A percentile compares a stretch with the other conserved stretches of the same genome.
These are phyloP conservation scores for Viridothelium virens DNA, from an alignment of 495 filamentous ascomycete genomes.

Conservation along the genomic window DNA sequence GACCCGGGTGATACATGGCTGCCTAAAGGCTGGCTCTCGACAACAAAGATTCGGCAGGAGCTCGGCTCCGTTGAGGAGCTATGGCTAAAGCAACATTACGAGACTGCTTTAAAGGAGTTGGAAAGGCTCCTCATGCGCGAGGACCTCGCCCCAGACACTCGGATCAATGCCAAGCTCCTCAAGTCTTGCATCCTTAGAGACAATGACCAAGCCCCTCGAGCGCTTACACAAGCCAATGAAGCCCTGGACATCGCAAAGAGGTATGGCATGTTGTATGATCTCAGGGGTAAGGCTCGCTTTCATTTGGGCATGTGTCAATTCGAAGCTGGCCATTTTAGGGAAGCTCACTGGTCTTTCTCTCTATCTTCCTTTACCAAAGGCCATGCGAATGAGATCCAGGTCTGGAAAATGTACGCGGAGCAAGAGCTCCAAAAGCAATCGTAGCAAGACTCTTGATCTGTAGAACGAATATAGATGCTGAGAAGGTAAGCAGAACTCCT, in stretches of 20 bases:
- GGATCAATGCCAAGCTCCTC: conserved; percentile 7
- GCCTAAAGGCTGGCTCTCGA: background rate
- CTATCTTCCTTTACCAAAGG: background rate
- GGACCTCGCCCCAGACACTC: background rate
- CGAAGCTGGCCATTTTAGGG: background rate
- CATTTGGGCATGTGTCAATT: background rate
- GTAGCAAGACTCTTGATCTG: background rate
- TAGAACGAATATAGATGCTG: background rate
- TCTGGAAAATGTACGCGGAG: background rate
- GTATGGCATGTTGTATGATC: background rate
- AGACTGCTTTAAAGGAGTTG: background rate
- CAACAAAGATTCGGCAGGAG: background rate
- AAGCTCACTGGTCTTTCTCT: background rate
- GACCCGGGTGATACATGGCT: conserved; percentile 2
- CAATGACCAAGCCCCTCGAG: background rate
- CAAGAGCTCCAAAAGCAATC: background rate
- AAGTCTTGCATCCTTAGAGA: conserved; percentile 4
- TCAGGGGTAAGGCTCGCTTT: background rate
- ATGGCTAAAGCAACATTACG: background rate
- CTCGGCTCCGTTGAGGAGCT: background rate
- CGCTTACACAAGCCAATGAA: conserved; percentile 7
- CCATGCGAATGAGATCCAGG: background rate
- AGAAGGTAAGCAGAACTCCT: background rate
- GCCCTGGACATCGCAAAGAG: background rate
- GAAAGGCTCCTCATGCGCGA: background rate